These are phyloP conservation scores for Penicillium psychrosexuale DNA, from an alignment of 2,329 filamentous ascomycete species.

Conservation along the genomic window DNA sequence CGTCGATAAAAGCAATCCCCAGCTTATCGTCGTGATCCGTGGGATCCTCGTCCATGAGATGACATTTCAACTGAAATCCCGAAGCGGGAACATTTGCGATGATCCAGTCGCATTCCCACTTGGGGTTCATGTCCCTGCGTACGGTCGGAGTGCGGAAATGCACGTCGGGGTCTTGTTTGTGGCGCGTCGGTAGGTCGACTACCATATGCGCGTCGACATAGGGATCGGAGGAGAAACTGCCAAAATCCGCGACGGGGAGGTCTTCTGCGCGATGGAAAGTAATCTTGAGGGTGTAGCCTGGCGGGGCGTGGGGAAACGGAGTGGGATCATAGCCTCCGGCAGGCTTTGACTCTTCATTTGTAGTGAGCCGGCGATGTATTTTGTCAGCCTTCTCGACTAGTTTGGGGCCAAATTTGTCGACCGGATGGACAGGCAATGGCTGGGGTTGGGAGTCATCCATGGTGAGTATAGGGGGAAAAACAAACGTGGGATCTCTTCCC, in stretches of 20 bases:
- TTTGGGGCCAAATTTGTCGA: slow-evolving; percentile 39
- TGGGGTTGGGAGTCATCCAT: slow-evolving; percentile 3
- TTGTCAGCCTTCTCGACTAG: slow-evolving; percentile 41
- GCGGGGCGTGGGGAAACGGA: slow-evolving; percentile 68
- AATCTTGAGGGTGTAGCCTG: slow-evolving; percentile 81
- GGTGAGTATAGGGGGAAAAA: background rate
- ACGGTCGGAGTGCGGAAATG: slow-evolving; percentile 73
- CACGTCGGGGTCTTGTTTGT: slow-evolving; percentile 81
- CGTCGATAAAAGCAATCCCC: slow-evolving; percentile 75
- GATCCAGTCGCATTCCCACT: slow-evolving; percentile 82
- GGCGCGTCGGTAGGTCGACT: slow-evolving; percentile 66
- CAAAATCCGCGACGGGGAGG: slow-evolving; percentile 77
- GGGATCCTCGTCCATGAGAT: slow-evolving; percentile 86
- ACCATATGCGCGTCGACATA: slow-evolving; percentile 75
- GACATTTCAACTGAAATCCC: slow-evolving; percentile 80
- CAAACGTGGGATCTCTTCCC: background rate
- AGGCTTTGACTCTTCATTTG: slow-evolving; percentile 45
- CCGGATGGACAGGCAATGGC: slow-evolving; percentile 23
- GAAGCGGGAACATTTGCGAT: slow-evolving; percentile 79
- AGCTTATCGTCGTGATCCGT: slow-evolving; percentile 82
- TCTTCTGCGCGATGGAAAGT: slow-evolving; percentile 78
- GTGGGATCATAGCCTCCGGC: slow-evolving; percentile 78
- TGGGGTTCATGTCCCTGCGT: slow-evolving; percentile 67
- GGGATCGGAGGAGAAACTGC: slow-evolving; percentile 75
- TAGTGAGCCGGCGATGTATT: slow-evolving; percentile 35